Conservation (phyloP, 139 green algal species). For the Limnomonas spitsbergensis region DNA sequence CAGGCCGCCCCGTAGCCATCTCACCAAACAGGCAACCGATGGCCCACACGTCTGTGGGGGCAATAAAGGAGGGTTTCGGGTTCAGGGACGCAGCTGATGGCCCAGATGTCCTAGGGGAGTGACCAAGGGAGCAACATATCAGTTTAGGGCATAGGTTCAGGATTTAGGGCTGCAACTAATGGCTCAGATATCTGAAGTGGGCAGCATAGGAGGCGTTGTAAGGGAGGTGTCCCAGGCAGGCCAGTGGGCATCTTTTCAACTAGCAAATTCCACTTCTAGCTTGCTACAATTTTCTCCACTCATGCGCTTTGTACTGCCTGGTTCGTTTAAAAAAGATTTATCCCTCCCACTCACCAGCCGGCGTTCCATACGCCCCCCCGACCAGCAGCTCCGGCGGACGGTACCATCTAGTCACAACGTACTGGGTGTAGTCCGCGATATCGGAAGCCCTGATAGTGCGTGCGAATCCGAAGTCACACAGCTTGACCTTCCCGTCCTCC, state of each 20-base stretch:
- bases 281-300: too few relatives aligned
- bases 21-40: constrained; percentile 70
- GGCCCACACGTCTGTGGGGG: constrained; percentile 20
- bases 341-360: neutral
- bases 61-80: too few relatives aligned
- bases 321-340: too few relatives aligned
- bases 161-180: neutral
- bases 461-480: constrained; percentile 88
- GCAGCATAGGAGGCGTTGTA: neutral
- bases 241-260: too few relatives aligned
- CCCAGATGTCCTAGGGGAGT: neutral
- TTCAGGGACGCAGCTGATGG: too few relatives aligned
- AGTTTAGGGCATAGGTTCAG: neutral
- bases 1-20: constrained; percentile 58
- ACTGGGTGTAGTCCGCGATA: neutral
- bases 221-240: neutral
- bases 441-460: constrained; percentile 19
- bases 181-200: neutral
- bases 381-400: constrained; percentile 8
- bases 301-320: too few relatives aligned
- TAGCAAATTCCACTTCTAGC: too few relatives aligned
- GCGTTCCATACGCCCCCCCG: neutral
- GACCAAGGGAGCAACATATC: neutral
- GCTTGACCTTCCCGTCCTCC: constrained; percentile 53
- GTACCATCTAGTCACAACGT: constrained; percentile 10